Conservation (phyloP, 495 filamentous ascomycete genomes). For the Delitschia confertaspora region DNA sequence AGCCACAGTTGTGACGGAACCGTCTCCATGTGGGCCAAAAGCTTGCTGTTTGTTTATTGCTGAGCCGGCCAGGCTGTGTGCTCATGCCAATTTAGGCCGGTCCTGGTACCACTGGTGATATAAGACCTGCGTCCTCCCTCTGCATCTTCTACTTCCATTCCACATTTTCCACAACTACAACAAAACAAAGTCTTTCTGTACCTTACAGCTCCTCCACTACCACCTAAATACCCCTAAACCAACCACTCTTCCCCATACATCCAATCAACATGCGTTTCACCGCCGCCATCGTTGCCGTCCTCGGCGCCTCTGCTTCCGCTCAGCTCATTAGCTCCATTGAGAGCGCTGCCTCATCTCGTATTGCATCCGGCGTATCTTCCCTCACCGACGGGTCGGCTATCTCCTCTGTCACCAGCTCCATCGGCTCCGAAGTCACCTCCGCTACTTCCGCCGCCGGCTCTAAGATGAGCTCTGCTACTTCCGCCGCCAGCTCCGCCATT, state of each 20-base stretch:
- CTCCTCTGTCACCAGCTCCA: not conserved
- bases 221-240: not conserved
- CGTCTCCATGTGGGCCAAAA: too few species aligned
- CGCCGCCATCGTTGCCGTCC: conserved; percentile 14
- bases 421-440: conserved; percentile 4
- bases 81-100: too few species aligned
- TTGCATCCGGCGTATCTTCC: not conserved
- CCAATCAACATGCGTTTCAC: conserved; percentile 26
- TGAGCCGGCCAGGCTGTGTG: too few species aligned
- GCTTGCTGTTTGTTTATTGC: too few species aligned
- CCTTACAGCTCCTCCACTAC: not conserved
- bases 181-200: too few species aligned
- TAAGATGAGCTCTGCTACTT: not conserved
- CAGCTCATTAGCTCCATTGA: not conserved
- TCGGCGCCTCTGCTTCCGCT: conserved; percentile 13
- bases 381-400: conserved; percentile 1
- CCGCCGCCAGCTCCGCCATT: conserved; percentile 2
- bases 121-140: too few species aligned
- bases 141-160: too few species aligned
- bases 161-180: too few species aligned
- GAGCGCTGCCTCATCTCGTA: not conserved
- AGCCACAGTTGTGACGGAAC: too few species aligned
- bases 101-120: too few species aligned
- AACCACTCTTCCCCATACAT: not conserved
- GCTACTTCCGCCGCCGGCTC: conserved; percentile 1